A percentile compares a stretch with the other conserved stretches of the same genome.
Evolutionary conservation across 2,329 filamentous ascomycete genomes (phyloP).

Genomic region (Rosellinia necatrix): DNA sequence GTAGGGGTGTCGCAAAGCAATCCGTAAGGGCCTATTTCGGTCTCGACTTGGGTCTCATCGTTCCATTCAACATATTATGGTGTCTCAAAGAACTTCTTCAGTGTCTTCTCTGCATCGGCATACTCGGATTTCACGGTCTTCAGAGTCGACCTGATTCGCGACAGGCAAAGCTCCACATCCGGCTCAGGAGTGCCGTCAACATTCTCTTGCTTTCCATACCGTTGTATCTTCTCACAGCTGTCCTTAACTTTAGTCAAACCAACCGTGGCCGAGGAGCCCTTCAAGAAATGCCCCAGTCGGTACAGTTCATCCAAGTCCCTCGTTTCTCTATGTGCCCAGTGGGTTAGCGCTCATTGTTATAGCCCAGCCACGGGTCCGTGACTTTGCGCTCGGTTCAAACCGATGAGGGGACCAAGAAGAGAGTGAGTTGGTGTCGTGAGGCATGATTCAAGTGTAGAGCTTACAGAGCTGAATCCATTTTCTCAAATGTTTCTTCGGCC

Average conservation of each 20-base stretch:
- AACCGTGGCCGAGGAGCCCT: slow-evolving; percentile 93
- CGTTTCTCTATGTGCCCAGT: slow-evolving; percentile 56
- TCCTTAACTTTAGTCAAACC: slow-evolving; percentile 90
- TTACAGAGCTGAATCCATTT: slow-evolving; percentile 86
- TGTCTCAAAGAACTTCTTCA: slow-evolving; percentile 69
- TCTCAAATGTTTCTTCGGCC: slow-evolving; percentile 79
- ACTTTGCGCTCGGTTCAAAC: neutral
- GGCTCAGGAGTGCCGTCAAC: slow-evolving; percentile 71
- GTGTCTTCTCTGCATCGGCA: slow-evolving; percentile 68
- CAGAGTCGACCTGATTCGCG: slow-evolving; percentile 72
- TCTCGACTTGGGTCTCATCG: slow-evolving; percentile 7
- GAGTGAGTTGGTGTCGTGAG: slow-evolving; percentile 13
- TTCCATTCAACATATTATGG: slow-evolving; percentile 24
- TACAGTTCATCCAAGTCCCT: slow-evolving; percentile 77
- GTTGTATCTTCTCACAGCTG: slow-evolving; percentile 94
- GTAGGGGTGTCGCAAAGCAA: slow-evolving; percentile 19
- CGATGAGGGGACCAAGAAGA: slow-evolving; percentile 13
- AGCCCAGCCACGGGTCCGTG: neutral
- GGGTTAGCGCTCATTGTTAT: slow-evolving; percentile 27
- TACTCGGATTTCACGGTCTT: slow-evolving; percentile 77
- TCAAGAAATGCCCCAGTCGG: slow-evolving; percentile 89
- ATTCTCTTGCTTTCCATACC: slow-evolving; percentile 83
- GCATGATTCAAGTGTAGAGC: slow-evolving; percentile 42
- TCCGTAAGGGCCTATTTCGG: neutral
- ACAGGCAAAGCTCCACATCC: slow-evolving; percentile 70